A percentile compares a stretch with the other conserved stretches of the same genome.
These are phyloP conservation scores for Russula olivacea DNA, from an alignment of 768 basidiomycete species.

Conservation along the genomic window DNA sequence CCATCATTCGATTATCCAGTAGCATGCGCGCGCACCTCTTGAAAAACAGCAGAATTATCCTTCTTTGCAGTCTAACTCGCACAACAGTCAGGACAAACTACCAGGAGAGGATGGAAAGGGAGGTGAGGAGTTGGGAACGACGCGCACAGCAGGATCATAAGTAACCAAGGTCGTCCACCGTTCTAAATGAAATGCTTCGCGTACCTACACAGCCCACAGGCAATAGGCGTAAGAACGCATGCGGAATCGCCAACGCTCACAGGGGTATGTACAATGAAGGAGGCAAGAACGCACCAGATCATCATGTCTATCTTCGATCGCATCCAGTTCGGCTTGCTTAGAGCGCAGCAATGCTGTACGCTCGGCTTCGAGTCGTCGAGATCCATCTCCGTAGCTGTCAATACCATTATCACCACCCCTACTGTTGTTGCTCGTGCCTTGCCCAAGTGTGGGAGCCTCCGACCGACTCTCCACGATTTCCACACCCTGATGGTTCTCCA, in stretches of 20 bases:
- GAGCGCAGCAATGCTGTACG: slow-evolving; percentile 47
- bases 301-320: slow-evolving; percentile 63
- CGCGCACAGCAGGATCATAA: slow-evolving; percentile 67
- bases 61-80: slow-evolving; percentile 55
- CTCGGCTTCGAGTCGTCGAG: slow-evolving; percentile 32
- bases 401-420: slow-evolving; percentile 11
- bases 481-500: slow-evolving; percentile 8
- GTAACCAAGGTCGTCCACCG: slow-evolving; percentile 67
- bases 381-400: background rate
- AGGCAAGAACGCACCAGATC: slow-evolving; percentile 48
- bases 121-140: background rate
- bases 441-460: background rate
- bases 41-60: slow-evolving; percentile 68
- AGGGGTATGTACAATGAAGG: background rate
- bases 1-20: background rate
- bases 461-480: background rate
- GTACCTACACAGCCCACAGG: slow-evolving; percentile 43
- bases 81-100: background rate
- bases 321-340: slow-evolving; percentile 54
- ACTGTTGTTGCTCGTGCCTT: slow-evolving; percentile 6
- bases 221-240: background rate
- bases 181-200: slow-evolving; percentile 87
- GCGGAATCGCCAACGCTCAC: background rate
- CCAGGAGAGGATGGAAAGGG: background rate
- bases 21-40: slow-evolving; percentile 46